Base-by-base conservation (phyloP, 371 early-diverging fungal species). In the Saksenaea oblongispora region DNA sequence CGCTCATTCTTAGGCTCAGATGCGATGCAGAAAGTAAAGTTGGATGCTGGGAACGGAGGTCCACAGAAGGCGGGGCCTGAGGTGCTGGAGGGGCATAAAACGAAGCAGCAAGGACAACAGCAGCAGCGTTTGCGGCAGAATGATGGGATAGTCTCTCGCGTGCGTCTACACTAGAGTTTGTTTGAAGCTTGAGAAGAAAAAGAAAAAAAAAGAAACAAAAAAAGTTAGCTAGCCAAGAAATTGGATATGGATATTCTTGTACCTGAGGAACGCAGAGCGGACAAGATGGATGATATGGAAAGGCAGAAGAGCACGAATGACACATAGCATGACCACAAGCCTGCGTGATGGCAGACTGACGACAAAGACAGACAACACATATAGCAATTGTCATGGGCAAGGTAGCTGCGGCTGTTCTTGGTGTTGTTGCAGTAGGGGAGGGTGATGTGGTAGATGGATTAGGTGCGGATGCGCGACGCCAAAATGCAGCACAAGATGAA, bases 271-370 rank as follows among this genome's bases (percentile, higher is more conserved):
- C 17, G 22, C 47, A 47, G 22, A 22, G 47, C 8, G 47, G 26
- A 47, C 47, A 47, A 22, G 47, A n/a, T 10, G 24, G 47, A 22
- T 55, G 64, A n/a, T 56, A 28, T 0, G 54, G 56, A 24, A 59
- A 47, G 3, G 47, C 24, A 11, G 56, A 56, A 28, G 17, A 35
- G 31, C 56, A 56, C 7, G 56, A 56, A 11, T 56, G 56, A 18
- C 56, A 34, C 34, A 35, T 56, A 14, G 22, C 17, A 56, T 35
- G 47, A 22, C 47, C 47, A 47, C 34, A 56, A 13, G 56, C 56
- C 17, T 56, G 56, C 26, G 36, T 56, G 56, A 56, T 14, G 71
- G 63, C 47, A 47, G 47, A 22, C 47, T 47, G 47, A 7, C 47
- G 47, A 47, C 47, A 47, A 22, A 47, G 47, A 17, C 47, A 47